These are phyloP conservation scores for Geotrichum restrictum DNA, from an alignment of 1,139 yeast genomes.

Conservation along the genomic window DNA sequence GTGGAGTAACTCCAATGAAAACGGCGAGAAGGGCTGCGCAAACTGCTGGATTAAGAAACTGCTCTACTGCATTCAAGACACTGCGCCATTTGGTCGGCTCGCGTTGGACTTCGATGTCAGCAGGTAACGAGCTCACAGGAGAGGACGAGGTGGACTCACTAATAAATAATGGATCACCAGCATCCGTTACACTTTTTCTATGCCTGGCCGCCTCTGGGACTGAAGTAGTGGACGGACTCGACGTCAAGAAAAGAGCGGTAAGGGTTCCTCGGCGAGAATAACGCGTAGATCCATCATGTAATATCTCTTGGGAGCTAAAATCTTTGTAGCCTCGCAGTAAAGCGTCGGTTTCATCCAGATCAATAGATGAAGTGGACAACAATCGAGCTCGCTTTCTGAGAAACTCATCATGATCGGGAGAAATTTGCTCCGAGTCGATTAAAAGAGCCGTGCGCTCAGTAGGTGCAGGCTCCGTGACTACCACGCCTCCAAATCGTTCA, in stretches of 20 bases:
- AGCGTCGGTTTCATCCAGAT: constrained; percentile 18
- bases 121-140: neutral
- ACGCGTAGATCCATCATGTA: neutral
- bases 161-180: neutral
- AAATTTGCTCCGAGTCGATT: neutral
- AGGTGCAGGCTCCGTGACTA: neutral
- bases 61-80: constrained; percentile 12
- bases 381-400: constrained; percentile 11
- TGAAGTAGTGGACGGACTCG: neutral
- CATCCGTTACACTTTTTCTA: neutral
- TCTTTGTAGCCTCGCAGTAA: constrained; percentile 8
- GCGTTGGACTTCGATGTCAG: neutral
- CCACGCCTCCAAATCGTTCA: neutral
- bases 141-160: neutral
- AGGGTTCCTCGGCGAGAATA: constrained; percentile 2
- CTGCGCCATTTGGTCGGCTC: neutral
- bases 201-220: neutral
- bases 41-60: constrained; percentile 27
- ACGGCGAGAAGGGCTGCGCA: constrained; percentile 25
- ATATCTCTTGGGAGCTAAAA: neutral
- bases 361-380: constrained; percentile 15
- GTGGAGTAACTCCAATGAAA: constrained; percentile 25
- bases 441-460: constrained; percentile 12
- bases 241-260: neutral
- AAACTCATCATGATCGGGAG: neutral